Percentiles rank a stretch among this genome's conserved stretches.
Conservation (phyloP, 495 filamentous ascomycete species). For the Neurospora intermedia region DNA sequence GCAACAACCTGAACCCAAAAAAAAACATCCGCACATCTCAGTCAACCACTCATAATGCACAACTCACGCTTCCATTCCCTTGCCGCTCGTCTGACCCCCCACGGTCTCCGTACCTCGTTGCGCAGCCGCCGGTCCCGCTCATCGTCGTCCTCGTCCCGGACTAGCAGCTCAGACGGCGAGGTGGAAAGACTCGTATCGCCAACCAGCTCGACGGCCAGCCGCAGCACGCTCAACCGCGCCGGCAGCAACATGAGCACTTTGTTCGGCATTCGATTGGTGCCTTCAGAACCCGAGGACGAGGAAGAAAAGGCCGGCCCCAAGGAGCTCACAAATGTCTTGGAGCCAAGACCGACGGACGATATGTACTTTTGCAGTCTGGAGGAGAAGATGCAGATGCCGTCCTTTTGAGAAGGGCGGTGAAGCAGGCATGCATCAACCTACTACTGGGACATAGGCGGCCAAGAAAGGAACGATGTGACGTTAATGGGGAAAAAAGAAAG, state of each 20-base stretch:
- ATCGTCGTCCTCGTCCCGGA: slow-evolving; percentile 24
- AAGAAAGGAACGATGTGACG: neutral
- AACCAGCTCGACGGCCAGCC: slow-evolving; percentile 30
- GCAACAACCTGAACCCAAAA: neutral
- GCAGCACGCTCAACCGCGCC: slow-evolving; percentile 38
- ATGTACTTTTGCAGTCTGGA: slow-evolving; percentile 45
- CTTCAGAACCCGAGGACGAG: slow-evolving; percentile 31
- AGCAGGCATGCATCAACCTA: neutral
- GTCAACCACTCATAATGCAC: slow-evolving; percentile 25
- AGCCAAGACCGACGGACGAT: slow-evolving; percentile 36
- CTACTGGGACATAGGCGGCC: neutral
- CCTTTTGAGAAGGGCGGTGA: slow-evolving; percentile 11
- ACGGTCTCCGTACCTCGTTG: slow-evolving; percentile 38
- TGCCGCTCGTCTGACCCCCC: slow-evolving; percentile 35
- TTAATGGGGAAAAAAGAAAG: neutral
- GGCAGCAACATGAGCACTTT: neutral
- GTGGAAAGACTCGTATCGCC: slow-evolving; percentile 30
- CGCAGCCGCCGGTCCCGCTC: slow-evolving; percentile 29
- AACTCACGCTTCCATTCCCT: slow-evolving; percentile 39
- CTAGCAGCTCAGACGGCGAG: slow-evolving; percentile 20
- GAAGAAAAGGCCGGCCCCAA: slow-evolving; percentile 36
- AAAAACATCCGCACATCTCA: neutral
- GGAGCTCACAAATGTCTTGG: slow-evolving; percentile 37
- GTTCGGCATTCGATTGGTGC: slow-evolving; percentile 28
- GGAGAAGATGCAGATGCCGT: slow-evolving; percentile 43